Conservation (phyloP, 306 rosid genomes). For the Mucuna pruriens region DNA sequence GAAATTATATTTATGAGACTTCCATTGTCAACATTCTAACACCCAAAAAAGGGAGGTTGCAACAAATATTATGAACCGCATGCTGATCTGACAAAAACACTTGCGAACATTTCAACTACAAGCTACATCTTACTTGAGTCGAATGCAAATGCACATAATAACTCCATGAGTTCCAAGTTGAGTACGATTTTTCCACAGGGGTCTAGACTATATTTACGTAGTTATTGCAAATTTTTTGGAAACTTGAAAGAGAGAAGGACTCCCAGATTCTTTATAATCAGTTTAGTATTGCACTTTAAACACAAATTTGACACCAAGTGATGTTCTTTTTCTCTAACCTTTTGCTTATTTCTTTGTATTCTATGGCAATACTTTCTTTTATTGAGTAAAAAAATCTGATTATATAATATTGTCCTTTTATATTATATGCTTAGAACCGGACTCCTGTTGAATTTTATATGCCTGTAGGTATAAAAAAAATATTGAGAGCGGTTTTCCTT, state of each 20-base stretch:
- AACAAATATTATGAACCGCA: background rate
- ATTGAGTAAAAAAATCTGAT: background rate
- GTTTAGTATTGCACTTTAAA: background rate
- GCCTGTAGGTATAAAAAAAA: constrained; percentile 7
- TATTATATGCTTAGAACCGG: background rate
- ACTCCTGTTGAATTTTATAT: background rate
- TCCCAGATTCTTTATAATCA: background rate
- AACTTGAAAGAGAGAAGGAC: background rate
- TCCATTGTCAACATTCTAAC: background rate
- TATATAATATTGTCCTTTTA: background rate
- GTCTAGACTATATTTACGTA: background rate
- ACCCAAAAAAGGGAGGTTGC: background rate
- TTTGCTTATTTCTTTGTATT: background rate
- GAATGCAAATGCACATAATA: background rate
- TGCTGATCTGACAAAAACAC: background rate
- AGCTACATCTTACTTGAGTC: background rate
- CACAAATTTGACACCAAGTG: background rate
- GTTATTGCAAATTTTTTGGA: background rate
- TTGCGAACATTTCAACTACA: background rate
- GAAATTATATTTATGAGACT: background rate
- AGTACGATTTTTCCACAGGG: background rate
- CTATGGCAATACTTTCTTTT: background rate
- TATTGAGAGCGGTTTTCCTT: background rate
- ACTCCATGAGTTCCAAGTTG: background rate
- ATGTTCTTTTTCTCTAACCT: background rate